Conservation (phyloP, 768 basidiomycete species). For the Boletus subcaerulescens region DNA sequence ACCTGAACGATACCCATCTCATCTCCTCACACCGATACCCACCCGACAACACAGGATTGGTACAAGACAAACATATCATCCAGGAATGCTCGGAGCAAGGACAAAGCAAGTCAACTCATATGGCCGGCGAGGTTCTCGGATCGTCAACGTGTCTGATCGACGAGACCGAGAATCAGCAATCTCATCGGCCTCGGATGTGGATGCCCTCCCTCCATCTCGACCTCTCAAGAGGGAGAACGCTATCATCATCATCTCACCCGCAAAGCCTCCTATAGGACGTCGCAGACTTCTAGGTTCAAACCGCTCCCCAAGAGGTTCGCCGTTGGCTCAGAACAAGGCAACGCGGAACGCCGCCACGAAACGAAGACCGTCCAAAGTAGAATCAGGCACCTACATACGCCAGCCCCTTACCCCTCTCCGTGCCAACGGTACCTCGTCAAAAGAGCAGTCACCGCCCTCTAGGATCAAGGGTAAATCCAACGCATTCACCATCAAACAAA, state of each 20-base stretch:
- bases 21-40: background rate
- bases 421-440: conserved; percentile 40
- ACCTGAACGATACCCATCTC: conserved; percentile 4
- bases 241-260: conserved; percentile 20
- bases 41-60: background rate
- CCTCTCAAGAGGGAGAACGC: conserved; percentile 23
- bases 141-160: conserved; percentile 47
- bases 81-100: conserved; percentile 52
- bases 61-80: background rate
- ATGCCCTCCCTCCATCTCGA: conserved; percentile 15
- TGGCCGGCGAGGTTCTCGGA: conserved; percentile 58
- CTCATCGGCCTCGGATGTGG: conserved; percentile 40
- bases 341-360: conserved; percentile 10
- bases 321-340: conserved; percentile 23
- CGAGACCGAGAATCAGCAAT: conserved; percentile 22
- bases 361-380: conserved; percentile 10
- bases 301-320: conserved; percentile 19
- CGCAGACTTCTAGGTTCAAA: conserved; percentile 11
- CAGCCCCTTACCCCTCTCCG: conserved; percentile 40
- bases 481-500: conserved; percentile 7
- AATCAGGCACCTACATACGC: conserved; percentile 26
- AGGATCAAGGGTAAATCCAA: conserved; percentile 23
- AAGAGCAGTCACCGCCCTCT: conserved; percentile 24
- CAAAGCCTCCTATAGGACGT: conserved; percentile 10
- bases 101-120: conserved; percentile 68